Conservation (phyloP, 345 rosid species). For the Durio zibethinus region DNA sequence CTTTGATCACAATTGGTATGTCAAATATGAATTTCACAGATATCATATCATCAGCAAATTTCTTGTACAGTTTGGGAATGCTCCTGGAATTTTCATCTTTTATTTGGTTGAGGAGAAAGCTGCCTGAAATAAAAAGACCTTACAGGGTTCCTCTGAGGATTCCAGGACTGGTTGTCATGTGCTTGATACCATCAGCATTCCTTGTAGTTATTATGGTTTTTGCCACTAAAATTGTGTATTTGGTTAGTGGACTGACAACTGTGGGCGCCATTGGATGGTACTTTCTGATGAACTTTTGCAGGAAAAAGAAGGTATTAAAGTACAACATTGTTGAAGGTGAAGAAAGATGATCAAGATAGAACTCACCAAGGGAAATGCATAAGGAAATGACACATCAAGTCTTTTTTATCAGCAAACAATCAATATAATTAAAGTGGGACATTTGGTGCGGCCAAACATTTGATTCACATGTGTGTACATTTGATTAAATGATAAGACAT, state of each 20-base stretch:
- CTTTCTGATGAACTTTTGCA: constrained; percentile 12
- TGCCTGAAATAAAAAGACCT: constrained; percentile 53
- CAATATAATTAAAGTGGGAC: too few relatives aligned
- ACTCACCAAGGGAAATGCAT: too few relatives aligned
- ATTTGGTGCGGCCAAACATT: too few relatives aligned
- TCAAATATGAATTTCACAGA: constrained; percentile 54
- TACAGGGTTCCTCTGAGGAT: constrained; percentile 51
- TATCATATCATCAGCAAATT: constrained; percentile 59
- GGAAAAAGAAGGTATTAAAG: too few relatives aligned
- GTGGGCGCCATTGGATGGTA: constrained; percentile 60
- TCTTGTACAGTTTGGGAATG: constrained; percentile 77
- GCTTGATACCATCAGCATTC: constrained; percentile 58
- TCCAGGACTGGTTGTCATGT: constrained; percentile 50
- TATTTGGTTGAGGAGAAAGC: constrained; percentile 57
- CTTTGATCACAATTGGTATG: constrained; percentile 47
- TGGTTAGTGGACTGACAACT: constrained; percentile 55
- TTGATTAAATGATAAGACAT: too few relatives aligned
- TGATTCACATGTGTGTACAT: too few relatives aligned
- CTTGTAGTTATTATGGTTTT: constrained; percentile 44
- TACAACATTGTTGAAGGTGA: too few relatives aligned
- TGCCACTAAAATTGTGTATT: constrained; percentile 56
- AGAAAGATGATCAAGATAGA: too few relatives aligned
- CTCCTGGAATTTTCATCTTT: constrained; percentile 66
- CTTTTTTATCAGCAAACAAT: too few relatives aligned
- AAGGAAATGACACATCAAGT: too few relatives aligned